Percentiles rank a stretch among this genome's conserved stretches.
Conservation (phyloP, 1,139 yeast genomes). For the Blastobotrys capitulatus region DNA sequence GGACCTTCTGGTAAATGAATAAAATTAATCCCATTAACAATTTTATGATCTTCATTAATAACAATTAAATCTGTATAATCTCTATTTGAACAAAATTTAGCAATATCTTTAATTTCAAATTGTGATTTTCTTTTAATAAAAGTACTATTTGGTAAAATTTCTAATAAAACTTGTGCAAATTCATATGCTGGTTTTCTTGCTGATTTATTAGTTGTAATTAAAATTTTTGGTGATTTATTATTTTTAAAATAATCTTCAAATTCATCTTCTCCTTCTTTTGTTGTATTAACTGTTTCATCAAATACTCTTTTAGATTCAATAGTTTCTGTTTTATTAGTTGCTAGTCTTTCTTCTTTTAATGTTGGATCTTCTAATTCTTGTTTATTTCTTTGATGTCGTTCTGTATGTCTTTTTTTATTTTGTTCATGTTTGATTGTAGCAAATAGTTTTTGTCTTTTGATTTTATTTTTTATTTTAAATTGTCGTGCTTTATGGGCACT, state of each 20-base stretch:
- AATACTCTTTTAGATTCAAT: slow-evolving; percentile 82
- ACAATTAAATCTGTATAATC: slow-evolving; percentile 84
- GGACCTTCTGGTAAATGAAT: slow-evolving; percentile 95
- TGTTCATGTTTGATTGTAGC: slow-evolving; percentile 69
- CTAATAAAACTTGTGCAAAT: slow-evolving; percentile 82
- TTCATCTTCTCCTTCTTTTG: slow-evolving; percentile 78
- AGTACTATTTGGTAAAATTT: slow-evolving; percentile 76
- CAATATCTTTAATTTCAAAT: slow-evolving; percentile 79
- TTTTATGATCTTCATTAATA: slow-evolving; percentile 88
- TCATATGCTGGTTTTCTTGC: slow-evolving; percentile 87
- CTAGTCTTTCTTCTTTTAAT: slow-evolving; percentile 70
- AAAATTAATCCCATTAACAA: slow-evolving; percentile 85
- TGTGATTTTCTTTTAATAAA: slow-evolving; percentile 85
- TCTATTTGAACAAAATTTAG: slow-evolving; percentile 71
- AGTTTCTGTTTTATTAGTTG: slow-evolving; percentile 78
- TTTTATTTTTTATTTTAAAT: slow-evolving; percentile 59
- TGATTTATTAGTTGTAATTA: slow-evolving; percentile 80
- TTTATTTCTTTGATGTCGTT: slow-evolving; percentile 71
- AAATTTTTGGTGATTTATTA: slow-evolving; percentile 68
- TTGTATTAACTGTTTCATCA: slow-evolving; percentile 78
- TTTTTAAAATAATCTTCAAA: slow-evolving; percentile 57
- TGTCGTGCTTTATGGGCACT: slow-evolving; percentile 5
- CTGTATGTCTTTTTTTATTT: slow-evolving; percentile 70
- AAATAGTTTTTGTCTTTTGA: slow-evolving; percentile 71
- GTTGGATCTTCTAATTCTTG: slow-evolving; percentile 81